A percentile compares a stretch with the other conserved stretches of the same genome.
These are phyloP conservation scores for Cladosporium sp. DNA, from an alignment of 2,329 filamentous ascomycete genomes.

Conservation along the genomic window DNA sequence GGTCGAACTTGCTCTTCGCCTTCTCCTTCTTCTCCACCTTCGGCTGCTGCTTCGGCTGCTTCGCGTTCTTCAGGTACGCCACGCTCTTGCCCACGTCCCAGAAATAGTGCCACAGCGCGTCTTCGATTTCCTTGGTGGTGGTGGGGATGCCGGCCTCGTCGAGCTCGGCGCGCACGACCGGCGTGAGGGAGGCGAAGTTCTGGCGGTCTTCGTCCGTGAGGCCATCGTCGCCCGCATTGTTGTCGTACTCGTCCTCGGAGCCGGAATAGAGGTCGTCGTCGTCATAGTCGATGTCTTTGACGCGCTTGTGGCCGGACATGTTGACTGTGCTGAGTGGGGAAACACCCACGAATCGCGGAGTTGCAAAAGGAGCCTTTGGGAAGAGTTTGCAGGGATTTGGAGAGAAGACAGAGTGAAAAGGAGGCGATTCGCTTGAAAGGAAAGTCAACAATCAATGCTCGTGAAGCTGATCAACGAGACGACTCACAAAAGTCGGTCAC, in stretches of 20 bases:
- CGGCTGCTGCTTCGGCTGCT: constrained; percentile 22
- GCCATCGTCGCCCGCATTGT: constrained; percentile 36
- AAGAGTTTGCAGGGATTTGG: too few species aligned
- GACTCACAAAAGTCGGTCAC: neutral
- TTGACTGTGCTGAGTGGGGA: neutral
- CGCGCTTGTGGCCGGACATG: constrained; percentile 37
- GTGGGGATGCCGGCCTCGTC: constrained; percentile 37
- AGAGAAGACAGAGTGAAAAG: too few species aligned
- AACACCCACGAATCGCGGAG: too few species aligned
- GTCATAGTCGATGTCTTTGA: constrained; percentile 43
- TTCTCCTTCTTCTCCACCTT: constrained; percentile 33
- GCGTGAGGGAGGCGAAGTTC: constrained; percentile 27
- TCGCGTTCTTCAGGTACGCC: constrained; percentile 59
- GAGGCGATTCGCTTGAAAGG: too few species aligned
- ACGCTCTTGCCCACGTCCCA: constrained; percentile 86
- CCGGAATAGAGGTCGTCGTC: constrained; percentile 44
- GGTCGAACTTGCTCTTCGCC: constrained; percentile 39
- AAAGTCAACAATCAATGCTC: neutral
- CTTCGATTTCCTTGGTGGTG: constrained; percentile 71
- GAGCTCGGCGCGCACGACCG: constrained; percentile 29
- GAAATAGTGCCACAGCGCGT: constrained; percentile 92
- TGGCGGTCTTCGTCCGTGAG: constrained; percentile 35
- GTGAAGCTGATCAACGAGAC: neutral
- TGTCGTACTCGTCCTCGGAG: constrained; percentile 41
- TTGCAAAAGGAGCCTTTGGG: too few species aligned